These are phyloP conservation scores for Thalassiosira livingstoniorum DNA, from an alignment of 352 stramenopile genomes.

Conservation along the genomic window DNA sequence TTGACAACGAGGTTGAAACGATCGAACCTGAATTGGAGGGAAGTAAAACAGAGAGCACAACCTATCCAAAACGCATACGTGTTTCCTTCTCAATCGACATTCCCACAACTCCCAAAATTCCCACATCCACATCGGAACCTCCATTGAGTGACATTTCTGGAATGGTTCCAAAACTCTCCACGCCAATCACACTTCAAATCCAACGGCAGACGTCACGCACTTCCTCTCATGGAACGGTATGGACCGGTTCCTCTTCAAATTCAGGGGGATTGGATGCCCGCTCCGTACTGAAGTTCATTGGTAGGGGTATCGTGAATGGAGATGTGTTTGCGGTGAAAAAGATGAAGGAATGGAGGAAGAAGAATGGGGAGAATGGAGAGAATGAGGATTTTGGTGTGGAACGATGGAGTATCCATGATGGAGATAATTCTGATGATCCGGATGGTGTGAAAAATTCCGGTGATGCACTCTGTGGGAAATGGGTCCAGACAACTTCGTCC, in stretches of 20 bases:
- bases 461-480: slow-evolving; percentile 9
- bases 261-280: slow-evolving; percentile 76
- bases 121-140: slow-evolving; percentile 10
- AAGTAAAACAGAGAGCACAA: neutral
- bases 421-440: neutral
- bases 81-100: slow-evolving; percentile 52
- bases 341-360: no score
- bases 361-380: slow-evolving; percentile 11
- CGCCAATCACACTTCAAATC: slow-evolving; percentile 53
- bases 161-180: slow-evolving; percentile 30
- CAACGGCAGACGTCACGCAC: slow-evolving; percentile 50
- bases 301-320: slow-evolving; percentile 54
- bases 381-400: slow-evolving; percentile 10
- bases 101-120: neutral
- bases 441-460: neutral
- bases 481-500: slow-evolving; percentile 7
- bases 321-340: slow-evolving; percentile 53
- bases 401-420: no score
- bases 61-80: slow-evolving; percentile 53
- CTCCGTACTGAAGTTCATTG: slow-evolving; percentile 66
- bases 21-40: neutral
- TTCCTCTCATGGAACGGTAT: slow-evolving; percentile 57
- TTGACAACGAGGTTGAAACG: slow-evolving; percentile 15
- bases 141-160: no score
- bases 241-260: slow-evolving; percentile 50